Conservation (phyloP, 2,329 filamentous ascomycete genomes). For the Venturia carpophila region DNA sequence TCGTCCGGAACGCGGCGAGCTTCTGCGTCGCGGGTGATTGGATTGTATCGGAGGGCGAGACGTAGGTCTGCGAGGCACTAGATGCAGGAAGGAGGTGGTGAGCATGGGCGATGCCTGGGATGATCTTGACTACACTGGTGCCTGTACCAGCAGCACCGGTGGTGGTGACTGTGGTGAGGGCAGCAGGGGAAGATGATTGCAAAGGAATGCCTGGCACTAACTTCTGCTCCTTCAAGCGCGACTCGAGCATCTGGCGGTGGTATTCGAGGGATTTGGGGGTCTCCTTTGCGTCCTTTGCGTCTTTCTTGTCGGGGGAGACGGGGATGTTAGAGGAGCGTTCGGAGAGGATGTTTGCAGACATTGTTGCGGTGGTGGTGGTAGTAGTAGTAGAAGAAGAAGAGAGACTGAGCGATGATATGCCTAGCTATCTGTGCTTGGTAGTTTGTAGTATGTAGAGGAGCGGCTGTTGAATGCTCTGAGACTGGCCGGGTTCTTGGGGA, state of each 20-base stretch:
- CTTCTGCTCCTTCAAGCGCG: constrained; percentile 61
- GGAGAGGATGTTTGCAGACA: constrained; percentile 16
- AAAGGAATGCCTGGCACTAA: constrained; percentile 35
- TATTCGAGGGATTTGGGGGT: constrained; percentile 55
- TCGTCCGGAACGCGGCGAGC: constrained; percentile 70
- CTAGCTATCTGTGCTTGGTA: background rate
- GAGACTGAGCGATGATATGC: constrained; percentile 7
- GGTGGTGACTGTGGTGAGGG: background rate
- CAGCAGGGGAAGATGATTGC: background rate
- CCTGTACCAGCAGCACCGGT: background rate
- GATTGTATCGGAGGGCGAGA: constrained; percentile 82
- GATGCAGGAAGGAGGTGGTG: background rate
- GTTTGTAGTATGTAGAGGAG: too few species aligned
- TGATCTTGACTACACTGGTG: background rate
- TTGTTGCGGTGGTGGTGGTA: background rate
- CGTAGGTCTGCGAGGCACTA: constrained; percentile 48
- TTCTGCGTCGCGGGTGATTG: constrained; percentile 82
- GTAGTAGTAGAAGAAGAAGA: background rate
- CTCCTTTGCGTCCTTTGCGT: constrained; percentile 21
- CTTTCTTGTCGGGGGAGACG: constrained; percentile 1
- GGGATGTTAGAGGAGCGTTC: constrained; percentile 19
- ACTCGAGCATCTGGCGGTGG: constrained; percentile 66
- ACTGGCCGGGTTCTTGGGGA: background rate
- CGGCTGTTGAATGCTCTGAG: background rate
- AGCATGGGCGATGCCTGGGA: background rate